Evolutionary conservation across 495 filamentous ascomycete genomes (phyloP).

Genomic region (Lepraria neglecta): DNA sequence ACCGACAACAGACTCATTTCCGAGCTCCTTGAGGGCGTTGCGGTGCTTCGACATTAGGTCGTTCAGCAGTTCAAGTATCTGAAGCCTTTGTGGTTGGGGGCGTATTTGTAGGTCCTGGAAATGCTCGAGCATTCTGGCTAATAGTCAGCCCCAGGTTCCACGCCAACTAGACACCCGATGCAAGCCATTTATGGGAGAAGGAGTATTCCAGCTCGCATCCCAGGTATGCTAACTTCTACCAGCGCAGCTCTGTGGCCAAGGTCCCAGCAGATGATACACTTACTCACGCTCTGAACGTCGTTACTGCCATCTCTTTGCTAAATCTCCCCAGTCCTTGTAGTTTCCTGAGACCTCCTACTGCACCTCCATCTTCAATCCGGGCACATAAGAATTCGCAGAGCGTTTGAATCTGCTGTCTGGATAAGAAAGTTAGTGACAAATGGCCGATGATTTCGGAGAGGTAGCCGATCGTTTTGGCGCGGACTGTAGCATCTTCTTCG

Average conservation of each 20-base stretch:
- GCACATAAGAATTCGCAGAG: slow-evolving; percentile 55
- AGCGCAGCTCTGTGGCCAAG: background rate
- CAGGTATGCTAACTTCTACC: background rate
- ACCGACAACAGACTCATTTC: slow-evolving; percentile 53
- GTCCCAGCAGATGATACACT: slow-evolving; percentile 18
- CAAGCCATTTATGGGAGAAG: background rate
- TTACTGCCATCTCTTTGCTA: slow-evolving; percentile 42
- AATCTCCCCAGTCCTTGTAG: slow-evolving; percentile 46
- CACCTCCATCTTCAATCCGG: slow-evolving; percentile 55
- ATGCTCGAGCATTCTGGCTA: slow-evolving; percentile 41
- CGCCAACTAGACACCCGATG: background rate
- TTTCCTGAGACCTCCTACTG: slow-evolving; percentile 43
- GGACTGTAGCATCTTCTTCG: slow-evolving; percentile 57
- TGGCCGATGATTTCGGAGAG: slow-evolving; percentile 57
- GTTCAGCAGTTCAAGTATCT: slow-evolving; percentile 58
- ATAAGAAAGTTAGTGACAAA: slow-evolving; percentile 53
- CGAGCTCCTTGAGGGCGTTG: slow-evolving; percentile 50
- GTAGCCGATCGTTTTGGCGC: slow-evolving; percentile 62
- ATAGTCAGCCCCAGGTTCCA: background rate
- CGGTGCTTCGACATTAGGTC: slow-evolving; percentile 60
- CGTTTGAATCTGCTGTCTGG: slow-evolving; percentile 60
- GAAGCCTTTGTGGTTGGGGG: slow-evolving; percentile 55
- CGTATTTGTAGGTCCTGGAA: slow-evolving; percentile 57
- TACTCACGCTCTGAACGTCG: slow-evolving; percentile 47
- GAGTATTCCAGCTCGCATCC: background rate